These are phyloP conservation scores for Dothideomycetidae sp. DNA, from an alignment of 2,329 filamentous ascomycete genomes.

Conservation along the genomic window DNA sequence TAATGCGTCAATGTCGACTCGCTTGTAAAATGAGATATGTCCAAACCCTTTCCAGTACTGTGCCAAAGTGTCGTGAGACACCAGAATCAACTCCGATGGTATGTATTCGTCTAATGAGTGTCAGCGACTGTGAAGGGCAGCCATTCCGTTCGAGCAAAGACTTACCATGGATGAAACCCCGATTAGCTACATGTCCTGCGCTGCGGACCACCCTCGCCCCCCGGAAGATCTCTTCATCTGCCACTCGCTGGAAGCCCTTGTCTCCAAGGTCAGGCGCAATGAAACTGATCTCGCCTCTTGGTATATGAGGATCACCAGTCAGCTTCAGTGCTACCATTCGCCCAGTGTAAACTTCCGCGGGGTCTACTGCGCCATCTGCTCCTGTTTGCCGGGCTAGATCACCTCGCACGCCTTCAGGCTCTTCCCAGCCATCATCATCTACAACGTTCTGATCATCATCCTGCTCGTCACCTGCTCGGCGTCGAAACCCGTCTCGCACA, in stretches of 20 bases:
- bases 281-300: conserved; percentile 73
- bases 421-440: conserved; percentile 28
- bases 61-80: conserved; percentile 62
- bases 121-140: conserved; percentile 1
- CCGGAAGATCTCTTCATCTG: conserved; percentile 53
- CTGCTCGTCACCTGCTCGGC: conserved; percentile 7
- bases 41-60: conserved; percentile 60
- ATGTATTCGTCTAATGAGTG: conserved; percentile 54
- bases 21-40: conserved; percentile 35
- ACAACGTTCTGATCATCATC: conserved; percentile 14
- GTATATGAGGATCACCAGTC: conserved; percentile 82
- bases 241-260: conserved; percentile 47
- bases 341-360: conserved; percentile 41
- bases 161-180: conserved; percentile 59
- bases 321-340: conserved; percentile 74
- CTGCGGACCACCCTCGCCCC: conserved; percentile 61
- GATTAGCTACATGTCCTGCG: conserved; percentile 61
- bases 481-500: conserved; percentile 6
- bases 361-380: neutral
- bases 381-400: conserved; percentile 6
- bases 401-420: conserved; percentile 22
- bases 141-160: conserved; percentile 7
- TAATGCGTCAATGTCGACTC: conserved; percentile 31
- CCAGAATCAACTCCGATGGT: conserved; percentile 59
- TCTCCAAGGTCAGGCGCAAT: conserved; percentile 62